Base-by-base conservation (phyloP, 1,284 basidiomycete species). In the Sporisorium graminicola region DNA sequence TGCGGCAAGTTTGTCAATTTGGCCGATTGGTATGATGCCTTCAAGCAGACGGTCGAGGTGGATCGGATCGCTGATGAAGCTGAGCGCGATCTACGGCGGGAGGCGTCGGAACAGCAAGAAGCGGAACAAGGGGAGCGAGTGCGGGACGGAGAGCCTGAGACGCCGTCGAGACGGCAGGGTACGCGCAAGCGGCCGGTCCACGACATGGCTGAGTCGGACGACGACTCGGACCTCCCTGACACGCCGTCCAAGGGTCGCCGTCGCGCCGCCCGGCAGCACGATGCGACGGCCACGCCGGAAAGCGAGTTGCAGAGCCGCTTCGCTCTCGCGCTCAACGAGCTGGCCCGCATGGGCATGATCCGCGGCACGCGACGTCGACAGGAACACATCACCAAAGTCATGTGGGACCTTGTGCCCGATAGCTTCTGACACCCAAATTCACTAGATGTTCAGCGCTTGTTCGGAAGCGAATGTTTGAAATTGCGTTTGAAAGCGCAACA, bases 1-100 rank as follows among this genome's bases (percentile, higher is more conserved):
- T 71, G 77, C 22, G 77, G 78, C 43, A 78, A 80, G 58, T 74
- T 82, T 65, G 78, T 84, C 58, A 84, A 83, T 31, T 59, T 84
- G 6, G 79, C 79, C 2, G 82, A 84, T 53, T 84, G 83, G 83
- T 82, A 59, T 55, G 77, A 80, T 18, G 81, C 81, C 1, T 84
- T 83, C 65, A 62, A 68, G 53, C 74, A 81, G 57, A 67, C 60
- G 20, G 57, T 82, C 13, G 70, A 78, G 29, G 35, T 55, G 44
- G 65, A 74, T 43, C 49, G 51, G 24, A 46, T 37, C 3, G 13
- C 61, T 2, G 31, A 64, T 9, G 18, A 37, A 20, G 58, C 54
- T 3, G 53, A 57, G 14, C 24, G 52, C 37, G 57, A 61, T 50
- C 18, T 63, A 7, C 12, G 20, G 1, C 26, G 35, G 10, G 52